phyloP scores from a whole-genome alignment of 768 basidiomycete genomes.

The Suillus bovinus region DNA sequence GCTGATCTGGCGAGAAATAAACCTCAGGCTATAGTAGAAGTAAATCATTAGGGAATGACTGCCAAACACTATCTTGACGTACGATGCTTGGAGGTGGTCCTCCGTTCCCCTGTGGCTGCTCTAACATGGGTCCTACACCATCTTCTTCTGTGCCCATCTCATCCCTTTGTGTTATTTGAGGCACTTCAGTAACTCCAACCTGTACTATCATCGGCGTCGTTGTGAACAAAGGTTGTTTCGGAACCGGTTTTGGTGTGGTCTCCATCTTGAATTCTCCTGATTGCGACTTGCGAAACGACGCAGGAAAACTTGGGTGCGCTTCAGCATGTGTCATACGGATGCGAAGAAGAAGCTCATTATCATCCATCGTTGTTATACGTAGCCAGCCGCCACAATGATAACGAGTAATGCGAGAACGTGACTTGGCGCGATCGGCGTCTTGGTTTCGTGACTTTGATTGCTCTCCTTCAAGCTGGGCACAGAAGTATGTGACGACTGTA shows the following conservation, averaged over 20 bases:
- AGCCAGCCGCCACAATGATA: conserved; percentile 37
- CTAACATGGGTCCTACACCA: not conserved
- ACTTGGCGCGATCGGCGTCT: conserved; percentile 32
- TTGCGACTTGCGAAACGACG: conserved; percentile 33
- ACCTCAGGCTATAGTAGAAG: conserved; percentile 24
- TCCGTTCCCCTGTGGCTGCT: not conserved
- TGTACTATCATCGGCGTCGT: conserved; percentile 15
- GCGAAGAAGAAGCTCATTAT: conserved; percentile 34
- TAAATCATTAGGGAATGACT: not conserved
- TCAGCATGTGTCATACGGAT: conserved; percentile 39
- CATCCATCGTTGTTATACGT: conserved; percentile 38
- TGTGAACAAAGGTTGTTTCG: conserved; percentile 25
- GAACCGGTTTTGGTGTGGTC: conserved; percentile 25
- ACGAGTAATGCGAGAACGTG: conserved; percentile 34
- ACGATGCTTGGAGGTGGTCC: not conserved
- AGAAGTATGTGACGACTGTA: conserved; percentile 37
- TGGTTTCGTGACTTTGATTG: conserved; percentile 36
- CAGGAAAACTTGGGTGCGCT: conserved; percentile 33
- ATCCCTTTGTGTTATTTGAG: not conserved
- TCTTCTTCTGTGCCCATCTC: not conserved
- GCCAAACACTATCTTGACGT: not conserved
- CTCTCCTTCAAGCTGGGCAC: conserved; percentile 35
- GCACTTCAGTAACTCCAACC: not conserved
- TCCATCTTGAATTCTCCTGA: conserved; percentile 36
- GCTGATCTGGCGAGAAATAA: conserved; percentile 33